Evolutionary conservation across 2,329 filamentous ascomycete species (phyloP), one percentile per base, ranked within the genome.

Genomic region (Calonectria multiphialidica): DNA sequence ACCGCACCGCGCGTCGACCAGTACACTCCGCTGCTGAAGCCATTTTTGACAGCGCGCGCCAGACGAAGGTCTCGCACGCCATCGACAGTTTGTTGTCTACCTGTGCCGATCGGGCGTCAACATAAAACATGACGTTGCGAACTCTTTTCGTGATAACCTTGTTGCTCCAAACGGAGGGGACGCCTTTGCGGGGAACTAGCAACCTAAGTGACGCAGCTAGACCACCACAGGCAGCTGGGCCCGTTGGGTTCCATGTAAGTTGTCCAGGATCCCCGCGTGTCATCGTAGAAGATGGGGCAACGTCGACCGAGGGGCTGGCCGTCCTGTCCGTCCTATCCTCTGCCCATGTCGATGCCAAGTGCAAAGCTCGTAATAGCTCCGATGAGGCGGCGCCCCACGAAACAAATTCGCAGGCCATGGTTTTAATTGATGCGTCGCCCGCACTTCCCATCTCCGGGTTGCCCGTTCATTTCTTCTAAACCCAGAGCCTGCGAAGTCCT

Each of bases 281-380:
- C 62, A 37, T 50, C 7, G 53, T 25, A 16, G 13, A 40, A 37
- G 23, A 59, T 59, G 53, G 53, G 53, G 33, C 53, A 10, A 47
- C 10, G 44, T 40, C 7, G 53, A 5, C 53, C 33, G 53, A 59
- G 53, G 53, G 28, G 13, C 28, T 30, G 28, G 28, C 28, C 28
- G 28, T 30, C 28, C 28, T 30, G 28, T 5, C 28, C 28, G 28
- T 59, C 25, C 23, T 59, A 13, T 21, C 28, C 21, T 28, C 35
- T 59, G 53, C 53, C 53, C 57, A 33, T 62, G 57, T 62, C 57
- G 40, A 44, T 42, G 63, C 63, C 35, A 23, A 33, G 45, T 30
- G 30, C 45, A 21, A 40, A 53, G 33, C 45, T 50, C 62, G 62
- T 65, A 65, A 65, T 37, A 50, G 44, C 45, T 50, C 62, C 62